These are phyloP conservation scores for Phytophthora agathidicida DNA, from an alignment of 352 stramenopile species.

Conservation along the genomic window DNA sequence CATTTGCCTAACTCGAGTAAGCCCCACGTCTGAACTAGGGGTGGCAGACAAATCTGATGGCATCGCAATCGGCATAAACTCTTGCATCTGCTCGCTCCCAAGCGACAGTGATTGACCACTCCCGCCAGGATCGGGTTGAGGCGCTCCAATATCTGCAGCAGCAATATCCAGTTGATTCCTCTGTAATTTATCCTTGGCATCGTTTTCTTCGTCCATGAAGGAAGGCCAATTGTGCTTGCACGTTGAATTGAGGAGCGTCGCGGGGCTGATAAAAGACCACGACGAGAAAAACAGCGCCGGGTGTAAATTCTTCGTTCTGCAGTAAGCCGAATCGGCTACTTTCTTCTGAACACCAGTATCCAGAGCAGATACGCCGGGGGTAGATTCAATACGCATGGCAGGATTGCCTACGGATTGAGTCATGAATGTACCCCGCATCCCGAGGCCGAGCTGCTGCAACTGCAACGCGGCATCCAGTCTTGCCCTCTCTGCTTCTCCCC, in stretches of 20 bases:
- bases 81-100: conserved; percentile 3
- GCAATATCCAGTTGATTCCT: conserved; percentile 9
- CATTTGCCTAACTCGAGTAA: conserved; percentile 11
- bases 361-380: not conserved
- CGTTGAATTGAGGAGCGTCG: conserved; percentile 62
- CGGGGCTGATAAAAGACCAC: conserved; percentile 78
- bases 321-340: conserved; percentile 21
- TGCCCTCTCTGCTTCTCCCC: conserved; percentile 27
- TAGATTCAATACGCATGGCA: not conserved
- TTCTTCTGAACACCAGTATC: conserved; percentile 20
- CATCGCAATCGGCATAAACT: conserved; percentile 27
- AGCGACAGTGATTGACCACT: not conserved
- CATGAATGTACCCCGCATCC: not conserved
- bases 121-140: not conserved
- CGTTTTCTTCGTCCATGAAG: conserved; percentile 61
- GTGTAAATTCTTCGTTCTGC: conserved; percentile 70
- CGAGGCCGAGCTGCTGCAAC: conserved; percentile 30
- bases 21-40: not conserved
- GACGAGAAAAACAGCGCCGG: conserved; percentile 87
- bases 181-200: conserved; percentile 32
- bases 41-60: conserved; percentile 14
- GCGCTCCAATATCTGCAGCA: not conserved
- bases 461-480: conserved; percentile 34
- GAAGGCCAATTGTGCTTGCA: conserved; percentile 87
- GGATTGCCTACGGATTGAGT: not conserved